Conservation (phyloP, 805 yeast genomes). For the Wickerhamomyces bovis region DNA sequence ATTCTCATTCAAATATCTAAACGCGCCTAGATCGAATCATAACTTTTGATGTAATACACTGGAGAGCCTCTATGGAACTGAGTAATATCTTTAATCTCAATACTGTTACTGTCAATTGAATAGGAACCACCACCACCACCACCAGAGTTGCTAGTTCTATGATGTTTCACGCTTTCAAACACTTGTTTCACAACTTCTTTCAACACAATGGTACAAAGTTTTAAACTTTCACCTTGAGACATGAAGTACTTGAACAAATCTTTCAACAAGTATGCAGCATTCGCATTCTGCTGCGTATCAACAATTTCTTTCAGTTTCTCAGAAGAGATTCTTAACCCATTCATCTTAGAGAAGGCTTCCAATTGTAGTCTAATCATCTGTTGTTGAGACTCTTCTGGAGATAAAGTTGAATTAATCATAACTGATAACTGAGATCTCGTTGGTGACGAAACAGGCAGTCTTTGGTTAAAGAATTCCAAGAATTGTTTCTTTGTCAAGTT, state of each 20-base stretch:
- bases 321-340: slow-evolving; percentile 41
- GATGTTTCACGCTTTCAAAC: slow-evolving; percentile 7
- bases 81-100: slow-evolving; percentile 2
- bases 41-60: background rate
- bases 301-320: slow-evolving; percentile 35
- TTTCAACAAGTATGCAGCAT: slow-evolving; percentile 31
- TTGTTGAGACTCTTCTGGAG: slow-evolving; percentile 31
- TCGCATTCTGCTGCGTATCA: slow-evolving; percentile 30
- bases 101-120: background rate
- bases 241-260: slow-evolving; percentile 38
- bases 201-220: slow-evolving; percentile 28
- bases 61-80: slow-evolving; percentile 2
- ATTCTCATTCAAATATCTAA: too few relatives aligned
- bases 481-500: slow-evolving; percentile 30
- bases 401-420: slow-evolving; percentile 33
- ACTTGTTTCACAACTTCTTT: slow-evolving; percentile 30
- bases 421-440: slow-evolving; percentile 34
- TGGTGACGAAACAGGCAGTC: slow-evolving; percentile 32
- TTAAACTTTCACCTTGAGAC: slow-evolving; percentile 35
- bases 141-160: slow-evolving; percentile 1
- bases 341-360: slow-evolving; percentile 38
- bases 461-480: slow-evolving; percentile 28
- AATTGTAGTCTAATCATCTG: slow-evolving; percentile 34
- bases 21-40: too few relatives aligned
- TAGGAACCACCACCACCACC: background rate